phyloP scores from a whole-genome alignment of 2,329 filamentous ascomycete species.

The Penicillium capsulatum region DNA sequence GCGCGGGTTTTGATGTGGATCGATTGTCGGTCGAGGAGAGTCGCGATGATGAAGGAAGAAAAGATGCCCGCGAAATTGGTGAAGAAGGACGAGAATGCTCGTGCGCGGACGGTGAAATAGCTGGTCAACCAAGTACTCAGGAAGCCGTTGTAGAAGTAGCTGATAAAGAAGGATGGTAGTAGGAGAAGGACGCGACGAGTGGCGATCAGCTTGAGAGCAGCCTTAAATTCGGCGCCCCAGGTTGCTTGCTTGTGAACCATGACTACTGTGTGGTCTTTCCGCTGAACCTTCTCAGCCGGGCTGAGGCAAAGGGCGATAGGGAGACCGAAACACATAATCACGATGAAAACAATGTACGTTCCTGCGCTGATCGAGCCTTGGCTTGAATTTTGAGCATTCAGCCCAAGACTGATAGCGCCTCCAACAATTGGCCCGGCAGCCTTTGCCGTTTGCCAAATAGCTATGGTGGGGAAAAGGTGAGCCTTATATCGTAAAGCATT shows the following conservation, averaged over 20 bases:
- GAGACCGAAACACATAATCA: constrained; percentile 24
- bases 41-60: constrained; percentile 22
- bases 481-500: neutral
- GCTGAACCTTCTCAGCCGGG: constrained; percentile 24
- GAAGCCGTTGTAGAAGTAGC: constrained; percentile 31
- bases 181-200: constrained; percentile 22
- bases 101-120: constrained; percentile 24
- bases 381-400: constrained; percentile 17
- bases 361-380: constrained; percentile 18
- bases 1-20: constrained; percentile 25
- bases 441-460: constrained; percentile 25
- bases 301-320: constrained; percentile 20
- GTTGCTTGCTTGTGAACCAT: constrained; percentile 19
- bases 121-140: constrained; percentile 23
- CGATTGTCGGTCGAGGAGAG: constrained; percentile 20
- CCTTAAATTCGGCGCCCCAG: constrained; percentile 22
- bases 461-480: constrained; percentile 5
- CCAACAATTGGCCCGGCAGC: constrained; percentile 23
- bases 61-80: constrained; percentile 24
- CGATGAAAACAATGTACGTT: constrained; percentile 24
- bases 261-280: constrained; percentile 22
- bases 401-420: constrained; percentile 22
- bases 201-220: constrained; percentile 16
- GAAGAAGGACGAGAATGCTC: constrained; percentile 25
- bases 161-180: constrained; percentile 28